Percentiles rank a stretch among this genome's conserved stretches.
phyloP scores from a whole-genome alignment of 1,139 yeast genomes.

The Taphrina betulina region DNA sequence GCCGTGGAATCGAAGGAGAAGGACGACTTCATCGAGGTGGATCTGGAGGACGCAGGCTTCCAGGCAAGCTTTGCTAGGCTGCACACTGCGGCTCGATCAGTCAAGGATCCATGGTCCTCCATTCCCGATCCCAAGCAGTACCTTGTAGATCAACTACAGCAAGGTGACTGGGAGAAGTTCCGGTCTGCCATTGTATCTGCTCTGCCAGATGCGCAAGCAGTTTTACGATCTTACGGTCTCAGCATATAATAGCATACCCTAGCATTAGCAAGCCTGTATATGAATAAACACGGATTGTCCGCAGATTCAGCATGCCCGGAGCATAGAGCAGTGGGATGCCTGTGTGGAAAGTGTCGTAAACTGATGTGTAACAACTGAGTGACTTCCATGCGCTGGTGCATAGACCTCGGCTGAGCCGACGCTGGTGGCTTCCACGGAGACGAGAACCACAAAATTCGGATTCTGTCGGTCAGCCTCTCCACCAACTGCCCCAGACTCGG shows the following conservation, averaged over 20 bases:
- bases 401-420: too few relatives aligned
- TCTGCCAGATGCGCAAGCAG: neutral
- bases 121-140: conserved; percentile 48
- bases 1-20: conserved; percentile 27
- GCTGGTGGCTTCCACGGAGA: too few relatives aligned
- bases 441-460: too few relatives aligned
- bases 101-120: conserved; percentile 67
- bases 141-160: conserved; percentile 47
- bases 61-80: conserved; percentile 82
- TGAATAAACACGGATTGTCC: too few relatives aligned
- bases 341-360: too few relatives aligned
- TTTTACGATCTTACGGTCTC: neutral
- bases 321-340: too few relatives aligned
- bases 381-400: too few relatives aligned
- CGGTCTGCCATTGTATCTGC: neutral
- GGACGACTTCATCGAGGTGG: conserved; percentile 1
- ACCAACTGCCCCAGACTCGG: too few relatives aligned
- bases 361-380: too few relatives aligned
- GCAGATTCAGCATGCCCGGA: too few relatives aligned
- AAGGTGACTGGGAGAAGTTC: conserved; percentile 31
- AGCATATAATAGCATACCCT: neutral
- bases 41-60: conserved; percentile 55
- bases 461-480: too few relatives aligned
- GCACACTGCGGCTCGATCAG: conserved; percentile 58
- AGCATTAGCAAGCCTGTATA: too few relatives aligned